Percentiles rank a stretch among this genome's conserved stretches.
Evolutionary conservation across 495 filamentous ascomycete species (phyloP).

Genomic region (Hyaloscypha bicolor): DNA sequence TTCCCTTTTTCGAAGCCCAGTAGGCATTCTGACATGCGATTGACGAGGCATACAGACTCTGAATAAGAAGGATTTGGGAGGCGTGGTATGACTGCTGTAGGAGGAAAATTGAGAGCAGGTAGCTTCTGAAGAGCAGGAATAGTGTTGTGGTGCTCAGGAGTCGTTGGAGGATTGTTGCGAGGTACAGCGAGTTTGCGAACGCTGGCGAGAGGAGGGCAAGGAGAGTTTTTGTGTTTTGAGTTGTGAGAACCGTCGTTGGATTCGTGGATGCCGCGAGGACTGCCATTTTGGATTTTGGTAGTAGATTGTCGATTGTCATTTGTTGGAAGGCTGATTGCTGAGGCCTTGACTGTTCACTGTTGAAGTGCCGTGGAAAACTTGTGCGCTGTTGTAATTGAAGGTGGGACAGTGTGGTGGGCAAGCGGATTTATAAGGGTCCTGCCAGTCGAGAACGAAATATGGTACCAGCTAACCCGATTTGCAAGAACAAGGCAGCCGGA

Average conservation of each 20-base stretch:
- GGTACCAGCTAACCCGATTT: neutral
- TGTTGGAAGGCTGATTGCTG: neutral
- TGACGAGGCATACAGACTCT: conserved; percentile 10
- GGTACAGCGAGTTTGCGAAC: conserved; percentile 1
- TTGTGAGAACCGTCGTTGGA: neutral
- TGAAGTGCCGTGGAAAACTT: neutral
- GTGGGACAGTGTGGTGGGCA: neutral
- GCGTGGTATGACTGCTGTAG: conserved; percentile 18
- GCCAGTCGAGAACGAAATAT: neutral
- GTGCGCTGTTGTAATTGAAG: neutral
- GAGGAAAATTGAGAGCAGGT: conserved; percentile 14
- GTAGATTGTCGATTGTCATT: too few species aligned
- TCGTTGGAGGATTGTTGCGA: conserved; percentile 12
- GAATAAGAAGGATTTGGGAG: conserved; percentile 14
- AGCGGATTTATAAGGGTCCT: neutral
- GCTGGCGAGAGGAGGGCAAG: neutral
- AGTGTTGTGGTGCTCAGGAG: conserved; percentile 15
- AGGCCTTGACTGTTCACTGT: neutral
- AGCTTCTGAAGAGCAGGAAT: conserved; percentile 15
- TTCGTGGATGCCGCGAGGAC: conserved; percentile 2
- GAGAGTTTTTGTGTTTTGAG: neutral
- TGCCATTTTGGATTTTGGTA: neutral
- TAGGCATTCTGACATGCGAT: neutral
- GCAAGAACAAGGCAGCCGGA: neutral
- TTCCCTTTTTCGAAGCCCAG: conserved; percentile 5